Percentiles rank a stretch among this genome's conserved stretches.
Conservation (phyloP, 2,329 filamentous ascomycete species). For the Colletotrichum musicola region DNA sequence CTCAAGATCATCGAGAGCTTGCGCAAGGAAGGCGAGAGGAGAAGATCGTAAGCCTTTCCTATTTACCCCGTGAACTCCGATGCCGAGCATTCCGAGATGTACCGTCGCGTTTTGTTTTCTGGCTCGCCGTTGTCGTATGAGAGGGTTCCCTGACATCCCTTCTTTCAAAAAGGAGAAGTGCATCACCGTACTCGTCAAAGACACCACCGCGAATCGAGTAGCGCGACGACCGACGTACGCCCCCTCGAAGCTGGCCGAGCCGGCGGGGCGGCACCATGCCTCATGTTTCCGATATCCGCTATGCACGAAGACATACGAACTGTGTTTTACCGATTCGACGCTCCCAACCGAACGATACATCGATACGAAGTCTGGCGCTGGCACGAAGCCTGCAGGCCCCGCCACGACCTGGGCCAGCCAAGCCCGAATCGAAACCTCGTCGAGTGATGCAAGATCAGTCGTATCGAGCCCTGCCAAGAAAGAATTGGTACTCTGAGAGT, state of each 20-base stretch:
- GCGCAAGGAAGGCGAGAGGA: conserved; percentile 87
- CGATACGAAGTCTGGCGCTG: neutral
- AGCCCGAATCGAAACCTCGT: too few species aligned
- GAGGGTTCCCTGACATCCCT: conserved; percentile 34
- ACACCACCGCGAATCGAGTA: conserved; percentile 60
- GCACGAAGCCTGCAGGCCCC: neutral
- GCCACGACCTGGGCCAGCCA: too few species aligned
- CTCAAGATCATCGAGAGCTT: conserved; percentile 87
- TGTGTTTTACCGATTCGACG: conserved; percentile 8
- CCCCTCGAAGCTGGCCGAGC: neutral
- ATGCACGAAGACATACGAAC: conserved; percentile 27
- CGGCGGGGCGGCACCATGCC: neutral
- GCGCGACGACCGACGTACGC: conserved; percentile 1
- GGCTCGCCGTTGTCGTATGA: neutral
- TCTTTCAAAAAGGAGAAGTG: conserved; percentile 47
- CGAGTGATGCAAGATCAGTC: too few species aligned
- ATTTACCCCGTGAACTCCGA: neutral
- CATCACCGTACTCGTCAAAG: conserved; percentile 51
- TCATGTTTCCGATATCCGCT: conserved; percentile 29
- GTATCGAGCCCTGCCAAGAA: too few species aligned
- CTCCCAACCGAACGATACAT: neutral
- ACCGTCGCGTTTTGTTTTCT: neutral
- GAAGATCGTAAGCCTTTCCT: conserved; percentile 76
- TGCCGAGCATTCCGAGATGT: neutral
- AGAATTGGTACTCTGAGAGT: too few species aligned